Conservation (phyloP, 129 eudicot species). For the Lonicera japonica region DNA sequence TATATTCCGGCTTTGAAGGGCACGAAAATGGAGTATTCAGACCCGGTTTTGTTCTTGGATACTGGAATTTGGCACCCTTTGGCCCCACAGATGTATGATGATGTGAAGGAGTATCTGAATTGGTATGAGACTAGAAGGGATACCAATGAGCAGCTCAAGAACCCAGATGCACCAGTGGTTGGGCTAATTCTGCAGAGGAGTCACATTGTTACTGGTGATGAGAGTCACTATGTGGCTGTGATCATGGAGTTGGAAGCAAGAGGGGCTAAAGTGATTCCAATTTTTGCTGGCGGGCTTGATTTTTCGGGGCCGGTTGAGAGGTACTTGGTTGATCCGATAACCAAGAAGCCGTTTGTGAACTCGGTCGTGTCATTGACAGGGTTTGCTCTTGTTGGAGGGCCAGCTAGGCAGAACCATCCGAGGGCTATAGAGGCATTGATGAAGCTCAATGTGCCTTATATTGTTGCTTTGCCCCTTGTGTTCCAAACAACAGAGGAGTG, state of each 20-base stretch:
- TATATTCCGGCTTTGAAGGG: constrained; percentile 89
- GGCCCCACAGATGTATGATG: constrained; percentile 99
- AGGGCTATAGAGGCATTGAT: constrained; percentile 83
- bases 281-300: constrained; percentile 96
- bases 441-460: constrained; percentile 95
- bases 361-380: constrained; percentile 89
- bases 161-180: constrained; percentile 56
- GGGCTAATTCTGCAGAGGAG: constrained; percentile 91
- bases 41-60: constrained; percentile 93
- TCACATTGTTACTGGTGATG: constrained; percentile 98
- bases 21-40: constrained; percentile 65
- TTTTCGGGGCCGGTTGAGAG: constrained; percentile 94
- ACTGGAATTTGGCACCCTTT: constrained; percentile 96
- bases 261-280: constrained; percentile 94
- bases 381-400: constrained; percentile 97
- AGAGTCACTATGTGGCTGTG: constrained; percentile 95
- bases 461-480: constrained; percentile 92
- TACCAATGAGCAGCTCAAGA: constrained; percentile 78
- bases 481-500: constrained; percentile 99
- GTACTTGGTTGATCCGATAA: constrained; percentile 78
- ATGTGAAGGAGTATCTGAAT: constrained; percentile 94
- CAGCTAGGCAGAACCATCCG: constrained; percentile 99
- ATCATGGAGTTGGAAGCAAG: constrained; percentile 96
- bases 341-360: constrained; percentile 81
- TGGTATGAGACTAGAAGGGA: constrained; percentile 98